Conservation (phyloP, 805 yeast genomes). For the Schwanniomyces vanrijiae region DNA sequence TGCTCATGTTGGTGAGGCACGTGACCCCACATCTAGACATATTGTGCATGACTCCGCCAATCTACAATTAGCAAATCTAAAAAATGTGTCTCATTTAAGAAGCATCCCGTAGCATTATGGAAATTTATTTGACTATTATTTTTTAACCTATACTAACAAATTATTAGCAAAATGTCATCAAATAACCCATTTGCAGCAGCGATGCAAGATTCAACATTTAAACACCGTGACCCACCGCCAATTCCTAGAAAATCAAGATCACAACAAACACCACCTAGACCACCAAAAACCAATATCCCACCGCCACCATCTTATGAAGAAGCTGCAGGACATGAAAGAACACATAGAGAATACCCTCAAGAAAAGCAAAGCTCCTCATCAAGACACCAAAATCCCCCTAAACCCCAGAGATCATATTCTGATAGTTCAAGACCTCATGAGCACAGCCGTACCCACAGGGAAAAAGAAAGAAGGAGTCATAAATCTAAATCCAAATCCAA, state of each 20-base stretch:
- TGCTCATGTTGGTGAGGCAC: not conserved
- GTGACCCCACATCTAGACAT: not conserved
- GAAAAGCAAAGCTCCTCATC: conserved; percentile 40
- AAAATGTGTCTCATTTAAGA: not conserved
- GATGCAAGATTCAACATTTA: conserved; percentile 35
- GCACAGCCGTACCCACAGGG: conserved; percentile 11
- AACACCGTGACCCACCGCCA: conserved; percentile 38
- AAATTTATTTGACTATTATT: not conserved
- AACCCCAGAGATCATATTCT: conserved; percentile 21
- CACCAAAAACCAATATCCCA: conserved; percentile 27
- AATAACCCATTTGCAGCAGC: conserved; percentile 59
- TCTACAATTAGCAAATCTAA: conserved; percentile 1
- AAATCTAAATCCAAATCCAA: conserved; percentile 13
- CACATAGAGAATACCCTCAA: conserved; percentile 49
- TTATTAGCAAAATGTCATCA: conserved; percentile 35
- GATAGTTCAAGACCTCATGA: conserved; percentile 13
- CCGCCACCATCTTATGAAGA: conserved; percentile 73
- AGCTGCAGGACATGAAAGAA: conserved; percentile 52
- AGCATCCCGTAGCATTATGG: not conserved
- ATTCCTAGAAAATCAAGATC: conserved; percentile 16
- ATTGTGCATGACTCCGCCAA: conserved; percentile 1
- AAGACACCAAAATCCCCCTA: conserved; percentile 14
- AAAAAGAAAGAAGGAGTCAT: conserved; percentile 17
- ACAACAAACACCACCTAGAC: conserved; percentile 21
- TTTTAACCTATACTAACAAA: conserved; percentile 13